Evolutionary conservation across 1,284 basidiomycete genomes (phyloP).

Genomic region (Hemileia vastatrix): DNA sequence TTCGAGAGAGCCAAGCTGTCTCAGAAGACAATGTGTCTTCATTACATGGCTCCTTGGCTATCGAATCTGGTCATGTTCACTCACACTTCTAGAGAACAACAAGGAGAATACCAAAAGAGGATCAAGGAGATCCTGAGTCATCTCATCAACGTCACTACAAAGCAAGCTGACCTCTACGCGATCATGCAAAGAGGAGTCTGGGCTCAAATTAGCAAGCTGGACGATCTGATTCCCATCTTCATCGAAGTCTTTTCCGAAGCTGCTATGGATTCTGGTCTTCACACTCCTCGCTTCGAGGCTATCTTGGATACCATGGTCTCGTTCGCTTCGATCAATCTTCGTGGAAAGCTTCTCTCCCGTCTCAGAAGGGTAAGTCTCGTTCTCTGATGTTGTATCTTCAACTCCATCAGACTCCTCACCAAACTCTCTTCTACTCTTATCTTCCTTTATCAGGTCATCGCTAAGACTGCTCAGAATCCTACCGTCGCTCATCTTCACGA

Average conservation of each 20-base stretch:
- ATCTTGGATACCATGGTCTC: constrained; percentile 63
- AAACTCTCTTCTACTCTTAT: constrained; percentile 14
- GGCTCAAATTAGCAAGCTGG: constrained; percentile 38
- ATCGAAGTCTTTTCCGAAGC: constrained; percentile 65
- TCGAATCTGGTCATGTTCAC: constrained; percentile 63
- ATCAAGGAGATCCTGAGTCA: constrained; percentile 66
- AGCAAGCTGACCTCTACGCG: constrained; percentile 58
- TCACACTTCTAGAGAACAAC: constrained; percentile 53
- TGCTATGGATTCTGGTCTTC: constrained; percentile 67
- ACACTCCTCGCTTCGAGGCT: constrained; percentile 61
- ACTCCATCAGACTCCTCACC: background rate
- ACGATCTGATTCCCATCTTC: constrained; percentile 52
- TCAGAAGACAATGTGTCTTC: constrained; percentile 60
- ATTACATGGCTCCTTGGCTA: constrained; percentile 76
- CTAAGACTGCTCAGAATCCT: constrained; percentile 58
- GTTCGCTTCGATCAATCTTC: constrained; percentile 62
- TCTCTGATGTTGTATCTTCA: constrained; percentile 20
- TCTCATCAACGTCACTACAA: constrained; percentile 62
- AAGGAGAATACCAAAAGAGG: no score
- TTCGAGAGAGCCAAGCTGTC: constrained; percentile 53
- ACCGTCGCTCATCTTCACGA: constrained; percentile 57
- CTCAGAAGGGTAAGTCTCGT: constrained; percentile 57
- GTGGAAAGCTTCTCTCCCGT: constrained; percentile 64
- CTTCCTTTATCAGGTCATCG: constrained; percentile 52
- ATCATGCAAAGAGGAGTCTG: no score